Evolutionary conservation across 1,284 basidiomycete genomes (phyloP).

Genomic region (Ustilago xerochloae): DNA sequence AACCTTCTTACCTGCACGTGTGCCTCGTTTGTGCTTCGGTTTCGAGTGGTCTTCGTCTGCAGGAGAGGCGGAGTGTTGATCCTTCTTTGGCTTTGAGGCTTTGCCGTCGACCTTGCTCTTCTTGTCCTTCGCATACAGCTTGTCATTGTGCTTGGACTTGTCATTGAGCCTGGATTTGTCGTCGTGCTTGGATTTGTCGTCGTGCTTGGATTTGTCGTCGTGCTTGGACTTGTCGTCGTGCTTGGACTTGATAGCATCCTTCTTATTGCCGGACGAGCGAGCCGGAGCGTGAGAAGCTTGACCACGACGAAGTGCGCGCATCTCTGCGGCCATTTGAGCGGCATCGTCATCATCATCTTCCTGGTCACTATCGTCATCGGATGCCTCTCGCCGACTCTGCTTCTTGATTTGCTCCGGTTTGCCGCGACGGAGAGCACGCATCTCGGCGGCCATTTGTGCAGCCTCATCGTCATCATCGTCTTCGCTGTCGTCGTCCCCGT

Average conservation of each 20-base stretch:
- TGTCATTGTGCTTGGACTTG: background rate
- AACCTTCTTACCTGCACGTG: constrained; percentile 36
- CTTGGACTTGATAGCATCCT: constrained; percentile 9
- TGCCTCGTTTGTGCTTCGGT: constrained; percentile 34
- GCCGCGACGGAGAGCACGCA: constrained; percentile 28
- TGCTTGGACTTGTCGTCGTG: constrained; percentile 6
- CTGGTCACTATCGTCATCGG: constrained; percentile 14
- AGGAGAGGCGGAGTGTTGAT: background rate
- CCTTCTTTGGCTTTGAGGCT: background rate
- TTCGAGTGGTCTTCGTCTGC: constrained; percentile 14
- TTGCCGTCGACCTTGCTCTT: background rate
- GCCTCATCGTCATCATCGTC: constrained; percentile 37
- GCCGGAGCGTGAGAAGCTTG: constrained; percentile 4
- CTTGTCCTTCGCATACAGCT: background rate
- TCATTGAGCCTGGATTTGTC: background rate
- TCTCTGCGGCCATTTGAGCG: constrained; percentile 36
- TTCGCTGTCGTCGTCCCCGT: background rate
- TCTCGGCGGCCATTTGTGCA: constrained; percentile 34
- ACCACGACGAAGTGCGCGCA: constrained; percentile 36
- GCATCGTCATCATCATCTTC: constrained; percentile 31
- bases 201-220: background rate
- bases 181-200: background rate
- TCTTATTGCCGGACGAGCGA: background rate
- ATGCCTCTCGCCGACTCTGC: background rate
- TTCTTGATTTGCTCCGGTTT: constrained; percentile 4